A percentile compares a stretch with the other conserved stretches of the same genome.
Evolutionary conservation across 1,284 basidiomycete genomes (phyloP).

Genomic region (Cystobasidium sp.): DNA sequence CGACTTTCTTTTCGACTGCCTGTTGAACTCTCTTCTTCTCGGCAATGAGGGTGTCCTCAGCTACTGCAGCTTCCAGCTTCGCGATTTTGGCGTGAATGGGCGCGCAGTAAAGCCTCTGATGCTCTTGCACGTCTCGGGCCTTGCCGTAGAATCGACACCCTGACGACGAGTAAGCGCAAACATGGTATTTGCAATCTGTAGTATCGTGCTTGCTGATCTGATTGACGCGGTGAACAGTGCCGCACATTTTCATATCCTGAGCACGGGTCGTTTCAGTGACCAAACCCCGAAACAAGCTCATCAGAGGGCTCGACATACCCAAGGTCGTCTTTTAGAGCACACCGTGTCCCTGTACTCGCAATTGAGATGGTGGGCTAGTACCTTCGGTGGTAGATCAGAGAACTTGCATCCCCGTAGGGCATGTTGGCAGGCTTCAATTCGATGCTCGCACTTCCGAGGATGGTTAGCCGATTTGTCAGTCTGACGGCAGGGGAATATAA

Average conservation of each 20-base stretch:
- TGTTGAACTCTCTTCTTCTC: constrained; percentile 10
- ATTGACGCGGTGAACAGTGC: not conserved
- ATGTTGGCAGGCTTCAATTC: constrained; percentile 7
- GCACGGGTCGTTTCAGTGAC: not conserved
- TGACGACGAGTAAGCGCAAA: not conserved
- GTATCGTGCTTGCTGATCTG: not conserved
- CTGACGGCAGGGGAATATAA: not conserved
- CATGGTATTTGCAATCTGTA: constrained; percentile 4
- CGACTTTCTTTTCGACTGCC: not conserved
- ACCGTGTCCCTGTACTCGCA: constrained; percentile 7
- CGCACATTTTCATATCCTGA: not conserved
- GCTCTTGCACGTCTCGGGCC: not conserved
- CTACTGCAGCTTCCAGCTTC: constrained; percentile 6
- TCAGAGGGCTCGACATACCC: not conserved
- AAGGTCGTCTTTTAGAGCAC: not conserved
- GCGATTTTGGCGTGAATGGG: constrained; percentile 24
- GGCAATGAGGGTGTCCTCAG: not conserved
- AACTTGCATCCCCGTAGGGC: constrained; percentile 5
- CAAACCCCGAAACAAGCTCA: not conserved
- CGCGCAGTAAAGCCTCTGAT: constrained; percentile 18
- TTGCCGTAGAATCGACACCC: constrained; percentile 24
- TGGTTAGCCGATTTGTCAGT: not conserved
- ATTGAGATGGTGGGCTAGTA: not conserved
- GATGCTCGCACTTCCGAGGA: constrained; percentile 11
- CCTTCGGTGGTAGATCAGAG: not conserved